Evolutionary conservation across 257 asterid species (phyloP).

Genomic region (Gentiana macrophylla): DNA sequence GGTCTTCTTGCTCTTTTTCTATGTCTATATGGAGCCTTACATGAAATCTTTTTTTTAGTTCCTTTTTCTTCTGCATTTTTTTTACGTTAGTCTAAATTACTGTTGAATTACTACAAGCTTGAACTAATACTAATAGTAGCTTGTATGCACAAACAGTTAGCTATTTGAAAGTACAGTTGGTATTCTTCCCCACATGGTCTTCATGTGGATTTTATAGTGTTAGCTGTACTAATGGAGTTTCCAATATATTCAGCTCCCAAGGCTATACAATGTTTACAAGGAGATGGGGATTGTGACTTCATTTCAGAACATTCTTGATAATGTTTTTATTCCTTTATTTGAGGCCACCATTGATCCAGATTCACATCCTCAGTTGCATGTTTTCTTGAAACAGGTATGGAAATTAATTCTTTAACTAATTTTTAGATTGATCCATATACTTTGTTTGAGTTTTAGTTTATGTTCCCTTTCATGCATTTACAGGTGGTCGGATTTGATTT

Average conservation of each 20-base stretch:
- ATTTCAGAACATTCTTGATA: slow-evolving; percentile 93
- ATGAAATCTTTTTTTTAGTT: no score
- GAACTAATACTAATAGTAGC: no score
- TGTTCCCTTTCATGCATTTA: slow-evolving; percentile 9
- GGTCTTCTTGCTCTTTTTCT: no score
- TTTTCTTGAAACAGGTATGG: slow-evolving; percentile 82
- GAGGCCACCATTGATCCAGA: slow-evolving; percentile 95
- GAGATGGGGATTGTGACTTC: slow-evolving; percentile 99
- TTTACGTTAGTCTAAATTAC: no score
- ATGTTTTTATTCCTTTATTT: slow-evolving; percentile 84
- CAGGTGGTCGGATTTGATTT: slow-evolving; percentile 99
- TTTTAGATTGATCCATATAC: not conserved
- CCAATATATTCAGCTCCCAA: slow-evolving; percentile 62
- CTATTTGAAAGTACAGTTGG: no score
- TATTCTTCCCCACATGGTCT: no score
- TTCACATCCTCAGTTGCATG: slow-evolving; percentile 96
- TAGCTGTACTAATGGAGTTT: not conserved
- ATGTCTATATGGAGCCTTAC: no score
- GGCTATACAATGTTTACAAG: slow-evolving; percentile 91
- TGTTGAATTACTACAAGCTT: no score
- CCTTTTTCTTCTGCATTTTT: no score
- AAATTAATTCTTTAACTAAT: slow-evolving; percentile 5
- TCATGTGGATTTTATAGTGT: not conserved
- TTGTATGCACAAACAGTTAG: no score
- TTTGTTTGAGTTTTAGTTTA: not conserved